A percentile compares a stretch with the other conserved stretches of the same genome.
Conservation (phyloP, 2,329 filamentous ascomycete genomes). For the Fulvia fulva region DNA sequence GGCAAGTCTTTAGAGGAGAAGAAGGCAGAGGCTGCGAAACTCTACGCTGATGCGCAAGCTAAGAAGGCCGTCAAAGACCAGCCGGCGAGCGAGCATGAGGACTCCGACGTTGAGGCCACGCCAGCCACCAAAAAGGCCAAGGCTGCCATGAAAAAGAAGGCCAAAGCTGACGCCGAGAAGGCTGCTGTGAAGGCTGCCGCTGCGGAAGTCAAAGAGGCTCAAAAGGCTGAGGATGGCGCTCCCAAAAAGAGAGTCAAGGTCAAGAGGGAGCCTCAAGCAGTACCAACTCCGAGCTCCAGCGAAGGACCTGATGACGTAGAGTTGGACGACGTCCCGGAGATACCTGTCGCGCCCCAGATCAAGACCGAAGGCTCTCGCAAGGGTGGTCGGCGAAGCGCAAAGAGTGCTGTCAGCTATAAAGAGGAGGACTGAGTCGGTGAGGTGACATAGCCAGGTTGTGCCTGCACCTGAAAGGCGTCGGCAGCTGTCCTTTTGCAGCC, state of each 20-base stretch:
- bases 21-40: constrained; percentile 29
- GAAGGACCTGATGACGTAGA: constrained; percentile 9
- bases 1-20: constrained; percentile 32
- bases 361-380: constrained; percentile 11
- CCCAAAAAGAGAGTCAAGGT: constrained; percentile 9
- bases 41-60: constrained; percentile 25
- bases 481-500: too few relatives aligned
- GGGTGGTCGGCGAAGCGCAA: constrained; percentile 14
- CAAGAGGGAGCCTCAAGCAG: constrained; percentile 16
- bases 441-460: too few relatives aligned
- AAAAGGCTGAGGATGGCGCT: constrained; percentile 6
- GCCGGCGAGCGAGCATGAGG: constrained; percentile 26
- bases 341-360: constrained; percentile 1
- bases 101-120: constrained; percentile 34
- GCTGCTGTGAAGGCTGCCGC: constrained; percentile 19
- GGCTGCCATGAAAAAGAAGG: constrained; percentile 30
- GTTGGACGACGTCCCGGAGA: constrained; percentile 7
- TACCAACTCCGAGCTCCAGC: constrained; percentile 17
- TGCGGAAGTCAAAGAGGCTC: constrained; percentile 10
- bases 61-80: constrained; percentile 25
- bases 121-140: constrained; percentile 41
- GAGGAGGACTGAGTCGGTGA: too few relatives aligned
- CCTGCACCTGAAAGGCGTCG: too few relatives aligned
- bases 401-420: constrained; percentile 18
- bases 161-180: constrained; percentile 22